Evolutionary conservation across 106 monocot genomes (phyloP).

Genomic region (Xerophyta viscosa): DNA sequence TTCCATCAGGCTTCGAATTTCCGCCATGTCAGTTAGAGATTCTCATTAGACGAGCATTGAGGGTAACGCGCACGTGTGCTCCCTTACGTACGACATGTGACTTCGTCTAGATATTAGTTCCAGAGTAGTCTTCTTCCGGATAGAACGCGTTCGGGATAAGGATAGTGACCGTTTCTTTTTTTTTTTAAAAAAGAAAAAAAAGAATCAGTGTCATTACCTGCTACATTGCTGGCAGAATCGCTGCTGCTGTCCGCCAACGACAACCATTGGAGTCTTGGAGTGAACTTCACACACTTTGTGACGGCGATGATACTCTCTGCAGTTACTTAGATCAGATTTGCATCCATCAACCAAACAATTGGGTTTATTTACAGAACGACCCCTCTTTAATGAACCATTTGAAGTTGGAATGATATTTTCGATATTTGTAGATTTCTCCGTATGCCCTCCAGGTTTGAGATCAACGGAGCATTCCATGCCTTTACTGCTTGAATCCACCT

Average conservation of each 20-base stretch:
- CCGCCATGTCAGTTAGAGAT: no score
- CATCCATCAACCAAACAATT: conserved; percentile 58
- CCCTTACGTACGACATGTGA: no score
- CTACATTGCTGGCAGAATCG: conserved; percentile 85
- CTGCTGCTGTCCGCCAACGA: conserved; percentile 50
- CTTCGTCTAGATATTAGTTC: no score
- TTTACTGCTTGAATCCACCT: background rate
- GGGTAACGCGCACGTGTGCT: no score
- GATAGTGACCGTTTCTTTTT: background rate
- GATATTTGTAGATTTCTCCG: background rate
- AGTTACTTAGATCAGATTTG: conserved; percentile 50
- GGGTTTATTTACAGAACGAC: conserved; percentile 11
- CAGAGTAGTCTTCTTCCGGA: no score
- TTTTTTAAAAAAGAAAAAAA: background rate
- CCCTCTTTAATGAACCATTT: conserved; percentile 31
- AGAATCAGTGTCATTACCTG: conserved; percentile 27
- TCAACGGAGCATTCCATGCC: conserved; percentile 37
- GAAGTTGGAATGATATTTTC: background rate
- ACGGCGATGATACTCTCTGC: conserved; percentile 61
- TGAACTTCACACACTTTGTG: conserved; percentile 78
- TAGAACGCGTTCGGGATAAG: no score
- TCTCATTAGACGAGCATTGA: no score
- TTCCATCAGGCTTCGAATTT: no score
- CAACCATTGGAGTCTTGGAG: conserved; percentile 62
- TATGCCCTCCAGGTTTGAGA: conserved; percentile 38